Evolutionary conservation across 805 yeast genomes (phyloP).

Genomic region (Saturnispora zaruensis): DNA sequence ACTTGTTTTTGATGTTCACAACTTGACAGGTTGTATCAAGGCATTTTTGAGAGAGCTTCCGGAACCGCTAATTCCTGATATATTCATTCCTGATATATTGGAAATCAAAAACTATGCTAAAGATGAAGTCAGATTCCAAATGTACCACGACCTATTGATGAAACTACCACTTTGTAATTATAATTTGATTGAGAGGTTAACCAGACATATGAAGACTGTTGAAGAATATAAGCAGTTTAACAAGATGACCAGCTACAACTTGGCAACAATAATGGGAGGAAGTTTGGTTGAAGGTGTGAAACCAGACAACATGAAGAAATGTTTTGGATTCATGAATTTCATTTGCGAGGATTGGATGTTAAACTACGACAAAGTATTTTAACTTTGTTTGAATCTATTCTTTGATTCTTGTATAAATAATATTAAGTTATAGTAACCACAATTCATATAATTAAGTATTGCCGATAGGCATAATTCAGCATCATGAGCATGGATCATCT

Average conservation of each 20-base stretch:
- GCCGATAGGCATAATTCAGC: neutral
- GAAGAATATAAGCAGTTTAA: slow-evolving; percentile 59
- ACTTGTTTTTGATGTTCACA: slow-evolving; percentile 60
- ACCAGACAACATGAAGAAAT: slow-evolving; percentile 37
- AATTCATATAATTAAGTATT: neutral
- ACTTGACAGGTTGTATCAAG: slow-evolving; percentile 83
- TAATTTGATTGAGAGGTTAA: slow-evolving; percentile 55
- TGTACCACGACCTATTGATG: slow-evolving; percentile 20
- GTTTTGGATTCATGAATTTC: slow-evolving; percentile 48
- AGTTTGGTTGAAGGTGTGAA: slow-evolving; percentile 48
- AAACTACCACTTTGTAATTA: slow-evolving; percentile 59
- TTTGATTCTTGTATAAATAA: neutral
- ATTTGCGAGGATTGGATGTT: slow-evolving; percentile 43
- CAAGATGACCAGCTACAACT: slow-evolving; percentile 80
- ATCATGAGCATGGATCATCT: neutral
- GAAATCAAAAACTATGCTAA: slow-evolving; percentile 23
- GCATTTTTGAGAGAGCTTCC: slow-evolving; percentile 79
- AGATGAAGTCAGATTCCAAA: slow-evolving; percentile 19
- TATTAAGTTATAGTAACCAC: neutral
- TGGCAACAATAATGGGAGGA: slow-evolving; percentile 82
- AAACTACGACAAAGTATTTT: slow-evolving; percentile 34
- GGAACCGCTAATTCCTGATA: slow-evolving; percentile 67
- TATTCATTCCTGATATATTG: slow-evolving; percentile 52
- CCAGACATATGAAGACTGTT: slow-evolving; percentile 62
- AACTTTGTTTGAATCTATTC: neutral